These are phyloP conservation scores for Pseudevernia furfuracea DNA, from an alignment of 495 filamentous ascomycete genomes.

Conservation along the genomic window DNA sequence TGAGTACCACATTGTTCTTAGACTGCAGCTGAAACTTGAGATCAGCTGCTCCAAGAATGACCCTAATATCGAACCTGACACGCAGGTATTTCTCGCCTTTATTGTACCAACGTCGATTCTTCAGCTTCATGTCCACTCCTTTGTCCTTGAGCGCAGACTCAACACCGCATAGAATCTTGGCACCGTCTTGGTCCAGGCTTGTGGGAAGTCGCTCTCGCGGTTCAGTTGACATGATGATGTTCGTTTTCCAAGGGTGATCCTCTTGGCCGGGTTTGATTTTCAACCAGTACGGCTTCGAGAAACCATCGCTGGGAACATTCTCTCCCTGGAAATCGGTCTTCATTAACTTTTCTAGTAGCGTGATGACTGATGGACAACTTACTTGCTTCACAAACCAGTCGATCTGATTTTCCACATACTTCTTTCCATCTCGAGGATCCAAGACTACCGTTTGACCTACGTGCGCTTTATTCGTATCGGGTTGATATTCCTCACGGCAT, in stretches of 20 bases:
- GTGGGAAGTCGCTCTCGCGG: slow-evolving; percentile 36
- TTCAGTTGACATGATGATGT: slow-evolving; percentile 43
- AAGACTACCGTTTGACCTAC: slow-evolving; percentile 34
- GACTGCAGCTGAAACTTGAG: slow-evolving; percentile 50
- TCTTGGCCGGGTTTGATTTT: slow-evolving; percentile 38
- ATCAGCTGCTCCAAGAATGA: slow-evolving; percentile 48
- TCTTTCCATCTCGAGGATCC: slow-evolving; percentile 41
- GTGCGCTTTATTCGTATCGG: slow-evolving; percentile 35
- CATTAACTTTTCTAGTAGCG: not conserved
- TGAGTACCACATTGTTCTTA: slow-evolving; percentile 38
- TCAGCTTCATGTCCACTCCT: slow-evolving; percentile 39
- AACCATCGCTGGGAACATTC: slow-evolving; percentile 32
- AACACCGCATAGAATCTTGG: slow-evolving; percentile 27
- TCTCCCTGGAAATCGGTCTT: slow-evolving; percentile 27
- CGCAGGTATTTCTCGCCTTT: slow-evolving; percentile 39
- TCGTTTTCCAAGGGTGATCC: slow-evolving; percentile 37
- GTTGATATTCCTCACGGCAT: slow-evolving; percentile 38
- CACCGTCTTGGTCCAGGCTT: slow-evolving; percentile 34
- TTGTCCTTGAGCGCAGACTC: slow-evolving; percentile 27
- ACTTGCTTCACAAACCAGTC: slow-evolving; percentile 51
- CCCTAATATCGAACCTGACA: slow-evolving; percentile 44
- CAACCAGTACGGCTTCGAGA: slow-evolving; percentile 40
- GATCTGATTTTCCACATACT: slow-evolving; percentile 45
- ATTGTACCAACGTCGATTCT: slow-evolving; percentile 39
- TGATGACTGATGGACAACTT: not conserved